Percentiles rank a stretch among this genome's conserved stretches.
These are phyloP conservation scores for Cubamyces lactineus DNA, from an alignment of 768 basidiomycete species.

Conservation along the genomic window DNA sequence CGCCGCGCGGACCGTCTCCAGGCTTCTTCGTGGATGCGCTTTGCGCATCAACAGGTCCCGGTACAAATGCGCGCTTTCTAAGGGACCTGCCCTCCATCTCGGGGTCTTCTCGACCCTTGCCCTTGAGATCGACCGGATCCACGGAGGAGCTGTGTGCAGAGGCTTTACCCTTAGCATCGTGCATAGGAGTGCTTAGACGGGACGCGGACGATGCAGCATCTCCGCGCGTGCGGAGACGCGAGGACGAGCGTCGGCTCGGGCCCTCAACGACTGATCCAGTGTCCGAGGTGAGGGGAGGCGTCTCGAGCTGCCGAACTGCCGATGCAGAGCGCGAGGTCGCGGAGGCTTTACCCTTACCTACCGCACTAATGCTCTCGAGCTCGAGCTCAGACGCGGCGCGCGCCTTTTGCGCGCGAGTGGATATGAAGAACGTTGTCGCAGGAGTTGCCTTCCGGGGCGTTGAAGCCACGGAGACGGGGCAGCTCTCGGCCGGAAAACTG, in stretches of 20 bases:
- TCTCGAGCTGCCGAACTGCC: constrained; percentile 44
- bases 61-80: constrained; percentile 26
- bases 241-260: constrained; percentile 31
- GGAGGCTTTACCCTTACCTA: constrained; percentile 16
- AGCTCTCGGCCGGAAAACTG: constrained; percentile 16
- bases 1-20: constrained; percentile 51
- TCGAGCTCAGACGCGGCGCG: constrained; percentile 36
- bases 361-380: constrained; percentile 25
- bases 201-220: constrained; percentile 28
- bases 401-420: constrained; percentile 60
- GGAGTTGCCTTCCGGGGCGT: constrained; percentile 22
- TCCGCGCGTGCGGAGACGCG: constrained; percentile 28
- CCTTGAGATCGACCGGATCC: constrained; percentile 18
- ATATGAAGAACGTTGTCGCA: constrained; percentile 49
- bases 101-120: constrained; percentile 22
- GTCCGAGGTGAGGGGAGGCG: constrained; percentile 52
- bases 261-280: constrained; percentile 39
- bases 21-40: constrained; percentile 27
- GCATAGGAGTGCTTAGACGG: constrained; percentile 22
- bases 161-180: constrained; percentile 25
- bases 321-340: constrained; percentile 25
- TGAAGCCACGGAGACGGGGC: constrained; percentile 10
- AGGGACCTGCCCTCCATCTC: constrained; percentile 30
- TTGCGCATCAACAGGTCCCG: constrained; percentile 8
- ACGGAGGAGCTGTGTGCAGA: constrained; percentile 21